phyloP scores from a whole-genome alignment of 2,329 filamentous ascomycete genomes.

The Sclerotinia subarctica region DNA sequence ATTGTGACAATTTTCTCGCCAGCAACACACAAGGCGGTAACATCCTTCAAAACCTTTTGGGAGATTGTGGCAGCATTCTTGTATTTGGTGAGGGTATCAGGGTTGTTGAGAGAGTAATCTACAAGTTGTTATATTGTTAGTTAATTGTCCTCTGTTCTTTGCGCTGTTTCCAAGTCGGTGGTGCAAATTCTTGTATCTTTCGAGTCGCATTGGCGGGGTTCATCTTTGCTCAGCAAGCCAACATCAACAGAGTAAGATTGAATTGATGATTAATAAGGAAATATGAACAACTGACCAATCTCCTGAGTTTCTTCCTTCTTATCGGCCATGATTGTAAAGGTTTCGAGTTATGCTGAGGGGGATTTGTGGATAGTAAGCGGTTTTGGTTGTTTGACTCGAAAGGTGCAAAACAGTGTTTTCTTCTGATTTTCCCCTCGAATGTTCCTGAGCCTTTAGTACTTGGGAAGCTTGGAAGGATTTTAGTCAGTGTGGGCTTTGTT shows the following conservation, averaged over 20 bases:
- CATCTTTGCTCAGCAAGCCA: conserved; percentile 27
- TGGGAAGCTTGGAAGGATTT: not conserved
- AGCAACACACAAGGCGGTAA: conserved; percentile 69
- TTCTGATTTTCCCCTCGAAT: conserved; percentile 2
- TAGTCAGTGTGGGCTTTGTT: conserved; percentile 11
- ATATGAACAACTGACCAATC: conserved; percentile 40
- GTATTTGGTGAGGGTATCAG: conserved; percentile 97
- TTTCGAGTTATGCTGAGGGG: not conserved
- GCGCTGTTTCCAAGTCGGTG: not conserved
- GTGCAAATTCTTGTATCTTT: conserved; percentile 18
- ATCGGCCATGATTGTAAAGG: conserved; percentile 40
- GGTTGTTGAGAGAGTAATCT: conserved; percentile 91
- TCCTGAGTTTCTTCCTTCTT: conserved; percentile 42
- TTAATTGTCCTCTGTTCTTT: not conserved
- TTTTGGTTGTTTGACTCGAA: not conserved
- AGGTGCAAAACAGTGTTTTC: not conserved
- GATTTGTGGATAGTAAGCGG: not conserved
- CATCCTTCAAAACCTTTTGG: conserved; percentile 88
- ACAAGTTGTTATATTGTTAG: not conserved
- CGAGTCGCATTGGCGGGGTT: conserved; percentile 36
- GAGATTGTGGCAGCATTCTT: conserved; percentile 95
- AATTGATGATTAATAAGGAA: not conserved
- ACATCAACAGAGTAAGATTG: conserved; percentile 29
- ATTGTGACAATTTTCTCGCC: conserved; percentile 91
- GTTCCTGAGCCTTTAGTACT: not conserved